These are phyloP conservation scores for Phytopythium delawarense DNA, from an alignment of 352 stramenopile species.

Conservation along the genomic window DNA sequence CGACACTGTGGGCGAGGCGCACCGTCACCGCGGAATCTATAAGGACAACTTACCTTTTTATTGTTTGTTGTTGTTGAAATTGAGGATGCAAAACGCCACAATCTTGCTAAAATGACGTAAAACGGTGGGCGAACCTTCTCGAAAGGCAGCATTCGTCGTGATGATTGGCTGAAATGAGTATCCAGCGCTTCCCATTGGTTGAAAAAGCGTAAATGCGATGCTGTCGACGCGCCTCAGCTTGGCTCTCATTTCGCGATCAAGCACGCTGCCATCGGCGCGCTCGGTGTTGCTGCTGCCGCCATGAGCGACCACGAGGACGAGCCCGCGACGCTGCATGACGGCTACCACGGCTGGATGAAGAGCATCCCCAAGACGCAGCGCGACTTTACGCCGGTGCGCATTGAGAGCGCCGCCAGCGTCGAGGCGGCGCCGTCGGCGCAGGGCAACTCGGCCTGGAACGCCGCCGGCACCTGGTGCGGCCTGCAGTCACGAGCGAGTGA, in stretches of 20 bases:
- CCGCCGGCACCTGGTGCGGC: slow-evolving; percentile 69
- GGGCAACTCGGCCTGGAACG: slow-evolving; percentile 76
- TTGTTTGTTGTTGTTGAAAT: background rate
- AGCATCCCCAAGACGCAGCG: slow-evolving; percentile 77
- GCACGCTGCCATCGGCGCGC: background rate
- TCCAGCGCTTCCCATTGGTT: background rate
- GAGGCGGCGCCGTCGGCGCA: slow-evolving; percentile 11
- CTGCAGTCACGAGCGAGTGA: background rate
- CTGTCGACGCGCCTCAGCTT: background rate
- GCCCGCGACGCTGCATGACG: slow-evolving; percentile 66
- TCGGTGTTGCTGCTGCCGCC: background rate
- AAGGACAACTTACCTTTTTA: background rate
- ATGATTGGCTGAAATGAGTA: background rate
- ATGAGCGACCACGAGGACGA: slow-evolving; percentile 33
- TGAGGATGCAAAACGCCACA: background rate
- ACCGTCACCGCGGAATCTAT: background rate
- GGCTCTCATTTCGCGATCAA: background rate
- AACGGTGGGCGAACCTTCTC: background rate
- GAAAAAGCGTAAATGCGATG: background rate
- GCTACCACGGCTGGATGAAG: slow-evolving; percentile 89
- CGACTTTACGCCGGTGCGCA: slow-evolving; percentile 77
- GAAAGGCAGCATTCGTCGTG: background rate
- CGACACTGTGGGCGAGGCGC: too few species aligned
- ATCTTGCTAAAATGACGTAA: background rate
- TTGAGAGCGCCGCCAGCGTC: slow-evolving; percentile 31